Base-by-base conservation (phyloP, 495 filamentous ascomycete genomes). In the Penicillium waksmanii region DNA sequence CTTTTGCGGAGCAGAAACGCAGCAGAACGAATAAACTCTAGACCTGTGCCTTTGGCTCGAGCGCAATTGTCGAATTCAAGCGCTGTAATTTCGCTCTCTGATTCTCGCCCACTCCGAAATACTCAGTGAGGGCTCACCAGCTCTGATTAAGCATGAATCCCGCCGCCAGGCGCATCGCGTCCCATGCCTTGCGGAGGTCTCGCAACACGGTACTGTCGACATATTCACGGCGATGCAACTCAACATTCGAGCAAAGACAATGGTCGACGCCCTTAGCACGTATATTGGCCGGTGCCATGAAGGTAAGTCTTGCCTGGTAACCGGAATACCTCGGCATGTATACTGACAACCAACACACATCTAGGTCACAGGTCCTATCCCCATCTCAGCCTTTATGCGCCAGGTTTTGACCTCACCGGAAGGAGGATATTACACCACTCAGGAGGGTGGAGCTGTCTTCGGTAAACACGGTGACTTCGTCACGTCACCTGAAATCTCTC, bases 401-500 rank as follows among this genome's bases (percentile, higher is more conserved):
- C 95, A 97, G 87, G 97, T 94, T 71, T 87, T 98, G 62, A 97
- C 93, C 13, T 89, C 89, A 12, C 88, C 92, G 51, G 78, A 89
- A n/a, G 92, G 91, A 55, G 95, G 95, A 46, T 98, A 98, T 79
- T 98, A 98, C 76, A 97, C 92, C 5, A 34, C 77, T 80, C 50
- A 56, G 11, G 70, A 81, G 51, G 67, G 63, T 35, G 86, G 78
- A 23, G 81, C 96, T 66, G 93, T 93, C 47, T 98, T 98, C 64
- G 96, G 95, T 2, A 80, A 83, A 54, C 88, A 89, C 66, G 95
- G 95, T 25, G 95, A 98, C 72, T 98, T 98, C 58, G 89, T 97
- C 46, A 98, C 95, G 0, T 96, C 92, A 6, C 95, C 95, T 1
- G 95, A 98, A 74, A 97, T 98, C 65, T 96, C 92, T 3, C 95